Percentiles rank a stretch among this genome's conserved stretches.
These are phyloP conservation scores for Fusarium sp. DNA, from an alignment of 2,329 filamentous ascomycete genomes.

Conservation along the genomic window DNA sequence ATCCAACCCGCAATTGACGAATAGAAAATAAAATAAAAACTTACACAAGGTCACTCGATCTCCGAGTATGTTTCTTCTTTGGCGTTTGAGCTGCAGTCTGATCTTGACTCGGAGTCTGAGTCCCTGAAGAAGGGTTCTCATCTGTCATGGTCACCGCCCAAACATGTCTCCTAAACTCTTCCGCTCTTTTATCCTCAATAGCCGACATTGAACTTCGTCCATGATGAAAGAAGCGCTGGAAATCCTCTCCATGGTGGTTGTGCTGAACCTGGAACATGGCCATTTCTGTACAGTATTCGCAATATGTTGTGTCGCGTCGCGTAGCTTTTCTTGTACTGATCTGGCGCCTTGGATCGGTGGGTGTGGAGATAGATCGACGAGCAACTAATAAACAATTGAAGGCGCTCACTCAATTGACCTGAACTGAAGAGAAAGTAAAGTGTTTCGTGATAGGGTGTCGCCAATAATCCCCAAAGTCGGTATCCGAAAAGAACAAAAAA, in stretches of 20 bases:
- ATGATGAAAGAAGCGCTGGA: constrained; percentile 45
- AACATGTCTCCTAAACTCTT: constrained; percentile 45
- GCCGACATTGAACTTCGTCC: constrained; percentile 46
- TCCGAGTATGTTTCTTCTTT: constrained; percentile 26
- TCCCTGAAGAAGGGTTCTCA: constrained; percentile 36
- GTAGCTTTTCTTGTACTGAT: not conserved
- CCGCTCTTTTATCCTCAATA: constrained; percentile 44
- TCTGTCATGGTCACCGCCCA: constrained; percentile 47
- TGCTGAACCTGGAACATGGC: constrained; percentile 46
- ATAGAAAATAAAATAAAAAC: constrained; percentile 18
- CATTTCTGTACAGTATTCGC: not conserved
- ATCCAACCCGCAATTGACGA: constrained; percentile 3
- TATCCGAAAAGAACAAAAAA: not conserved
- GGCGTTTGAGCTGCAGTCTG: not conserved
- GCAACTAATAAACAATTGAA: not conserved
- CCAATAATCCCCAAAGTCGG: not conserved
- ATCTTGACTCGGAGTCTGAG: not conserved
- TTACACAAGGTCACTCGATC: constrained; percentile 41
- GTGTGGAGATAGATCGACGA: constrained; percentile 29
- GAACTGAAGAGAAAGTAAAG: not conserved
- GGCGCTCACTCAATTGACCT: not conserved
- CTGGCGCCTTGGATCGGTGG: not conserved
- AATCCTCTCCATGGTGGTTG: constrained; percentile 44
- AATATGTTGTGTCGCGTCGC: constrained; percentile 3
- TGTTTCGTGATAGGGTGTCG: not conserved